Base-by-base conservation (phyloP, 371 early-diverging fungal genomes). In the Rhizopus stolonifer region DNA sequence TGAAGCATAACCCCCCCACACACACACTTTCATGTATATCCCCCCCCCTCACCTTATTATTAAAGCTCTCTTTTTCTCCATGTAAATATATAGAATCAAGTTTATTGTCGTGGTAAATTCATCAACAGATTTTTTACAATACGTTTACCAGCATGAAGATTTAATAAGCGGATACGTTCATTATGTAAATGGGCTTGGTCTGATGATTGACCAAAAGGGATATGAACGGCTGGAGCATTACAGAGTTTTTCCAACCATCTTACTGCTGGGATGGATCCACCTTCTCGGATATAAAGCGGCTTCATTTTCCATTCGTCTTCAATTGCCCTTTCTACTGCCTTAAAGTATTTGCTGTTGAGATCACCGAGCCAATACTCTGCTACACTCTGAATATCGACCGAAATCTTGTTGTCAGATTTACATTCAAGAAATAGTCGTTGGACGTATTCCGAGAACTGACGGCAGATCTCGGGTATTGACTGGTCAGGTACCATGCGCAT, bases 401-500 rank as follows among this genome's bases (percentile, higher is more conserved):
- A 67, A n/a, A 83, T 68, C n/a, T 65, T 54, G 54, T 81, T 83
- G 29, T 83, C 80, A 0, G 85, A 80, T 11, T 70, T 61, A 8
- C 38, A 48, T 13, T 80, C 65, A n/a, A 72, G 64, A 64, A 88
- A 90, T 8, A 77, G 67, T 6, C 61, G 42, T 10, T 74, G 60
- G 10, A 90, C 77, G 56, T 86, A 72, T 2, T 54, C 53, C 26
- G 79, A 64, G 53, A 91, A 87, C 13, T 69, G 70, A 11, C 48
- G 58, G 44, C 78, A 73, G 15, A 92, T 86, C 8, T 81, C 81
- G 10, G 70, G 53, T 6, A 88, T 77, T 22, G 77, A 64, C 70
- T 92, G 92, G 57, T 90, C 86, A 1, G 92, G 92, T 9, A 92
- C 92, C 31, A 90, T 80, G 14, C 92, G 81, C 83, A 91, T 86